Base-by-base conservation (phyloP, 2,329 filamentous ascomycete species). In the Fusarium siculi region DNA sequence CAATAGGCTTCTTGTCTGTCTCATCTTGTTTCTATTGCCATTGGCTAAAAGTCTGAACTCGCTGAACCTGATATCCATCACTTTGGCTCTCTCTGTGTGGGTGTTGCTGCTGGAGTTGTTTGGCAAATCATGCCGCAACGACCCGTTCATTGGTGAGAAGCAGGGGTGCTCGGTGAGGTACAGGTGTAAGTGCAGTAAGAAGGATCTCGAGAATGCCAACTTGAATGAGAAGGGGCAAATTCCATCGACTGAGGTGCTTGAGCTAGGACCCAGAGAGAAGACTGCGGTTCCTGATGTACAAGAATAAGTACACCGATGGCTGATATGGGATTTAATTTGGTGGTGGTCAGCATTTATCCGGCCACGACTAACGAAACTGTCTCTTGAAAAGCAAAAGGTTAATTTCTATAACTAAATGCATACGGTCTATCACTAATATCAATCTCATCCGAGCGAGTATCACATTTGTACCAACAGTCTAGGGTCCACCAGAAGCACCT, bases 11-110 rank as follows among this genome's bases (percentile, higher is more conserved):
- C 77, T 78, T 10, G 84, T 90, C 32, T 86, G 86, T 7, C 75
- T 88, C 50, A 77, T 89, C 34, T 79, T 92, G 52, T 83, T 90
- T 64, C 85, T 84, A n/a, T 81, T 92, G 1, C 88, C 90, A 0
- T 78, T 87, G 7, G 87, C 86, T 3, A 80, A 84, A 15, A 72
- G 74, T 2, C 81, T 89, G 21, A 83, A 83, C 40, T 86, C 84
- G 5, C 78, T 88, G 21, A 75, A 83, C 19, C 80, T 89, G 18
- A 81, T 89, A 30, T 80, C 82, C 36, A 81, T 84, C 19, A 86
- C 85, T 0, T 83, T 85, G 4, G 81, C 81, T 1, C 78, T 89
- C 25, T 78, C 85, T 1, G 74, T 83, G 19, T 86, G 84, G 79
- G 83, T 87, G 1, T 78, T 89, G 50, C 65, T 84, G 9, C 67